Base-by-base conservation (phyloP, 345 rosid species). In the Kernera saxatilis region DNA sequence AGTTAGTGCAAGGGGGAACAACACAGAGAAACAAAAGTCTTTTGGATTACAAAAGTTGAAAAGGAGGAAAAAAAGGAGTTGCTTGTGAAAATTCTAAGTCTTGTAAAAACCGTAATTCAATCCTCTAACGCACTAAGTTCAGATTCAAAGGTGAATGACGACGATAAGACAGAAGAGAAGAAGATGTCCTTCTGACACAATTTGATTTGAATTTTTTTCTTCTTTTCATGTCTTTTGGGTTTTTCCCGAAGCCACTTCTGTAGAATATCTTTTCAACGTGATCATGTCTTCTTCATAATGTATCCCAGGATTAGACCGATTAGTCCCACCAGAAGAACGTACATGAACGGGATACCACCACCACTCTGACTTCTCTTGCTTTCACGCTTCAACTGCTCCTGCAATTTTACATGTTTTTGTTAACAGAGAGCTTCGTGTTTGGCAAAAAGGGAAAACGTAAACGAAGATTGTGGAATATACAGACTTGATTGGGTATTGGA, bases 271-370 rank as follows among this genome's bases (percentile, higher is more conserved):
- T 10, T 17, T 22, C 41, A 26, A 61, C 4, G 64, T 5, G 52
- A 58, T 88, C 80, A 90, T 61, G 86, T 67, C 58, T 79, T 82
- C 85, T 85, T 88, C 86, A 90, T 10, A 23, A 90, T 79, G 71
- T 86, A 91, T 26, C 92, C 97, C 83, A 91, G 55, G 55, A 93
- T 61, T 80, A 91, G 39, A 52, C 96, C 89, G 36, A 91, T 19
- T 74, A 87, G 71, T 67, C 87, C 98, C 21, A 93, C 73, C 15
- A 93, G 77, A 79, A 88, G 36, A 37, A 82, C 81, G 57, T 83
- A 87, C 57, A 79, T 33, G 37, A 87, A 61, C 1, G 91, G 64
- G 55, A 87, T 70, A 39, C 89, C 86, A 11, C 70, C 63, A 2
- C 71, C 71, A 49, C 66, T 70, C 64, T 68, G 61, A 27, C 79